phyloP scores from a whole-genome alignment of 352 stramenopile genomes.

The Phytophthora fragariae region DNA sequence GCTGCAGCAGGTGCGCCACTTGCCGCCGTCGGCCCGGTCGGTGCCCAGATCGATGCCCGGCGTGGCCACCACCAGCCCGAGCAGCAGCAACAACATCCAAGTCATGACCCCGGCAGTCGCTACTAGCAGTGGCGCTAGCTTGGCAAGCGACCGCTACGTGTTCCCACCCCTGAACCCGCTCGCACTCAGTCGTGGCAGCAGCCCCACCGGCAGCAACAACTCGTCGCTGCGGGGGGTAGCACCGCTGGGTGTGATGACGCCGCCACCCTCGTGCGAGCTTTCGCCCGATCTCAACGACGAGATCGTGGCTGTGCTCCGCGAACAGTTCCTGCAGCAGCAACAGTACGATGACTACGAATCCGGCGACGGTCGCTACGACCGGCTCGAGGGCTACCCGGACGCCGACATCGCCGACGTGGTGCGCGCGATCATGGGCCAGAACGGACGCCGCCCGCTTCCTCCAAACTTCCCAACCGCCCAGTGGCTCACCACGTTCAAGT shows the following conservation, averaged over 20 bases:
- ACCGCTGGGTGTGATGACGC: conserved; percentile 12
- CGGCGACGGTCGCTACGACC: conserved; percentile 24
- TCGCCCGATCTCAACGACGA: conserved; percentile 63
- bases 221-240: conserved; percentile 5
- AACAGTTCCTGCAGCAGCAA: conserved; percentile 63
- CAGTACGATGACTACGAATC: conserved; percentile 33
- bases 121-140: conserved; percentile 7
- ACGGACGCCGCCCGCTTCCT: conserved; percentile 49
- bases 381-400: conserved; percentile 49
- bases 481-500: conserved; percentile 70
- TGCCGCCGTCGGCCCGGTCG: background rate
- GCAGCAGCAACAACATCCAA: conserved; percentile 13
- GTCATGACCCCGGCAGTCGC: conserved; percentile 6
- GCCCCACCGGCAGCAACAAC: conserved; percentile 2
- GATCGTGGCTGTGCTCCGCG: conserved; percentile 52
- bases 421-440: conserved; percentile 58
- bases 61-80: background rate
- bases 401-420: conserved; percentile 70
- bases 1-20: conserved; percentile 19
- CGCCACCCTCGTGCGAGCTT: conserved; percentile 37
- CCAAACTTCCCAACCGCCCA: conserved; percentile 49
- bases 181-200: conserved; percentile 30
- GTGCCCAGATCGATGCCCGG: background rate
- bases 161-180: conserved; percentile 40
- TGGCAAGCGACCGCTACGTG: conserved; percentile 29